phyloP scores from a whole-genome alignment of 2,329 filamentous ascomycete species.

The Helotiales sp. region DNA sequence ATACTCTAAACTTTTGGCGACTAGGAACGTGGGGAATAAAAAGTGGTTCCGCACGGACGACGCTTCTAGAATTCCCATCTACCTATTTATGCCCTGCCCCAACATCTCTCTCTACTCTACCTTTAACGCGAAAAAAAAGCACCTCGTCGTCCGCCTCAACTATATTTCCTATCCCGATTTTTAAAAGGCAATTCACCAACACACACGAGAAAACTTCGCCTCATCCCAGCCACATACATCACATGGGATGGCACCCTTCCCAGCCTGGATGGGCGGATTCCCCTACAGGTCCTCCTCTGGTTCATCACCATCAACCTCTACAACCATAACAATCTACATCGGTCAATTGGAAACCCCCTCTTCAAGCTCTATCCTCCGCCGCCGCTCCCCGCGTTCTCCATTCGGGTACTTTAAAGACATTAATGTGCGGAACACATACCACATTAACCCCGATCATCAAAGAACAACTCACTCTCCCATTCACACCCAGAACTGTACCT shows the following conservation, averaged over 20 bases:
- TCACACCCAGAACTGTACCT: not conserved
- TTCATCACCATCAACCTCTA: not conserved
- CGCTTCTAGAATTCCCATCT: constrained; percentile 7
- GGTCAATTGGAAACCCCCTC: not conserved
- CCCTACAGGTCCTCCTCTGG: not conserved
- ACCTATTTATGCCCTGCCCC: not conserved
- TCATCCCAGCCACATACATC: constrained; percentile 6
- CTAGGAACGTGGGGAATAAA: not conserved
- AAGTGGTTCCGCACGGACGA: constrained; percentile 8
- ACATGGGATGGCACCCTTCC: constrained; percentile 13
- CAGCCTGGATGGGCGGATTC: constrained; percentile 12
- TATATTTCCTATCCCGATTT: constrained; percentile 9
- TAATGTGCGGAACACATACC: constrained; percentile 3
- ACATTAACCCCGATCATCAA: constrained; percentile 2
- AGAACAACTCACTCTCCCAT: constrained; percentile 5
- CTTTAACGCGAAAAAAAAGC: constrained; percentile 5
- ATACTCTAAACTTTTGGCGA: constrained; percentile 5
- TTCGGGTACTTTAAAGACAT: constrained; percentile 11
- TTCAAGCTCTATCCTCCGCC: constrained; percentile 9
- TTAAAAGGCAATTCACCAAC: not conserved
- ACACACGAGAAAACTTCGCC: constrained; percentile 12
- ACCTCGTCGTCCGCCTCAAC: constrained; percentile 8
- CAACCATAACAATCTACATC: constrained; percentile 12
- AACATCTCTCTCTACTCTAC: constrained; percentile 14
- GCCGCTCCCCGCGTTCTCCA: constrained; percentile 9